Evolutionary conservation across 2,329 filamentous ascomycete genomes (phyloP).

Genomic region (Penicillium corylophilum): DNA sequence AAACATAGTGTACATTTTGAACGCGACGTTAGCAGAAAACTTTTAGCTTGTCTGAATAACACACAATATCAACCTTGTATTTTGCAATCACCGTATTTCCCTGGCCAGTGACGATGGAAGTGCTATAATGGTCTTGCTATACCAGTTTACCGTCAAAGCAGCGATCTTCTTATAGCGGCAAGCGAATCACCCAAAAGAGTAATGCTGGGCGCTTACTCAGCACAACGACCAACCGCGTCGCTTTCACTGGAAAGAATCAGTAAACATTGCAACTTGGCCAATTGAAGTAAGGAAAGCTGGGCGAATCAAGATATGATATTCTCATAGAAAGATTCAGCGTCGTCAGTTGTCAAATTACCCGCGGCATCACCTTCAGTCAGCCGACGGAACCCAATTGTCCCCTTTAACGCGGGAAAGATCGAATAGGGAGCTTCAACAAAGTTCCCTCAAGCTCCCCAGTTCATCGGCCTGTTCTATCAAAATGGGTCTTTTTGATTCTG

Average conservation of each 20-base stretch:
- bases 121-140: not conserved
- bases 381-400: not conserved
- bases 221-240: not conserved
- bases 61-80: too few species aligned
- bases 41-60: not conserved
- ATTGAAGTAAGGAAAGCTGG: not conserved
- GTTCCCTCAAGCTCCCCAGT: not conserved
- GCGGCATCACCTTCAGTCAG: not conserved
- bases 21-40: too few species aligned
- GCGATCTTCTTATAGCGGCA: not conserved
- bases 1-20: not conserved
- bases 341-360: not conserved
- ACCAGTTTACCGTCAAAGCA: not conserved
- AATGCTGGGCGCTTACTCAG: conserved; percentile 2
- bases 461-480: not conserved
- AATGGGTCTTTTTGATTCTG: conserved; percentile 33
- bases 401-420: not conserved
- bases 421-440: not conserved
- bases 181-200: not conserved
- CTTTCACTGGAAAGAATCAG: conserved; percentile 2
- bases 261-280: conserved; percentile 2
- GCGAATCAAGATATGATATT: not conserved
- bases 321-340: not conserved
- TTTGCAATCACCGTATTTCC: too few species aligned
- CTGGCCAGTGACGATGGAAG: not conserved